Evolutionary conservation across 495 filamentous ascomycete genomes (phyloP), one percentile per base, ranked within the genome.

Genomic region (Penicillium pulvis): DNA sequence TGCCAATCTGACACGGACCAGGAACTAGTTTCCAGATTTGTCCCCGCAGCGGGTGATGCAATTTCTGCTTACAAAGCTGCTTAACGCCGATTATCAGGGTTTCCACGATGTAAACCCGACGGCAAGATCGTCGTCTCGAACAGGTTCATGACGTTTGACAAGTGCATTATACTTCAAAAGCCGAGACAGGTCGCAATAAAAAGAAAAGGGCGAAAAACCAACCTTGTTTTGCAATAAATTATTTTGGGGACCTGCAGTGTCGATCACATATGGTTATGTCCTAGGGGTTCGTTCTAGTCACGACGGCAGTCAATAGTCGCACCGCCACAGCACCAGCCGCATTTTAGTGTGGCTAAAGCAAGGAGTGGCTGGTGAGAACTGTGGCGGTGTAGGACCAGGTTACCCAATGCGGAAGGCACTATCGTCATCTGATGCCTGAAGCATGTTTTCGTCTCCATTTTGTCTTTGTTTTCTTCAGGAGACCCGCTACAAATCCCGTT

Each of bases 361-460:
- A 66, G 66, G 66, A 68, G 60, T 64, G 66, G 66, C 66, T 63
- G 53, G 51, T 53, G 51, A 53, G n/a, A 8, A 19, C 28, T 66
- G 66, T 66, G 66, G 63, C 66, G 53, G 63, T 69, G 56, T 53
- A 36, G 63, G 44, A 45, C 4, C n/a, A 8, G 2, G 14, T 55
- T 68, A 30, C 65, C 65, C 41, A 14, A 59, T 66, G 51, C 16
- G 60, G 58, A 10, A 62, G 44, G 35, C 42, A 9, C 46, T 31
- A 49, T 49, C 46, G 26, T 49, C 46, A 17, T 30, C 12, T 47
- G 33, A 10, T 17, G 16, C 51, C 50, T 26, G 47, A 53, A 26
- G 20, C 31, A n/a, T 23, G 26, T 19, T 14, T 39, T 52, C 17
- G n/a, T 30, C 17, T 17, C n/a, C 17, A 28, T 41, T 41, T 41